Evolutionary conservation across 2,329 filamentous ascomycete genomes (phyloP), one percentile per base, ranked within the genome.

Genomic region (Aschersonia sp.): DNA sequence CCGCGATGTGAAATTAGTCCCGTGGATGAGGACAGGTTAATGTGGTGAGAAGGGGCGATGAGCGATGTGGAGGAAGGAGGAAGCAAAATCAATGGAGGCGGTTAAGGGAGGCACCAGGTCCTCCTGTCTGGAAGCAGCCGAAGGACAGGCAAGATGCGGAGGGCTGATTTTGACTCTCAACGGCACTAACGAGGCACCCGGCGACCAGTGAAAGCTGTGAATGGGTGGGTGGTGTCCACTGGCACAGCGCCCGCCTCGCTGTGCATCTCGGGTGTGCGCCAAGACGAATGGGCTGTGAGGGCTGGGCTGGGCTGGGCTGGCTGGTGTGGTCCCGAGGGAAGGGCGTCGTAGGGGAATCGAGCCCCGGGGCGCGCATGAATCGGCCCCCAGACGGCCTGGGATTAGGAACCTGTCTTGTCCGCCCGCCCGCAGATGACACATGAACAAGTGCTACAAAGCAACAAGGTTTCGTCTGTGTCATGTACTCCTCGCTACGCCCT

Each of bases 51-150:
- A 52, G 52, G 52, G 55, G 50, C 49, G 51, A 52, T 55, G 52
- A 43, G 53, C 41, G 41, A 44, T 46, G 41, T 37, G 39, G 46
- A 41, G 43, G 37, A 41, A 43, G 44, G 42, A 46, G 41, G 41
- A 32, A 42, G n/a, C 9, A 14, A 29, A n/a, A 29, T 42, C 7
- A 14, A 39, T 45, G 41, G 30, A 35, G 32, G 46, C 49, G 46
- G 50, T 49, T 48, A 43, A 52, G 52, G 55, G 58, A 59, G 59
- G 56, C 55, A 59, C 59, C 62, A 60, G 22, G 22, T 22, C 22
- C 22, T 22, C 22, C 22, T 22, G 58, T 62, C 63, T 64, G 63
- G 58, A 54, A 60, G 59, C 62, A 57, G 57, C 12, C 8, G 8
- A 8, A 37, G 35, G 35, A 37, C 8, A 37, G 35, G 35, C 22